Evolutionary conservation across 768 basidiomycete genomes (phyloP), one percentile per base, ranked within the genome.

Genomic region (Mycena metata): DNA sequence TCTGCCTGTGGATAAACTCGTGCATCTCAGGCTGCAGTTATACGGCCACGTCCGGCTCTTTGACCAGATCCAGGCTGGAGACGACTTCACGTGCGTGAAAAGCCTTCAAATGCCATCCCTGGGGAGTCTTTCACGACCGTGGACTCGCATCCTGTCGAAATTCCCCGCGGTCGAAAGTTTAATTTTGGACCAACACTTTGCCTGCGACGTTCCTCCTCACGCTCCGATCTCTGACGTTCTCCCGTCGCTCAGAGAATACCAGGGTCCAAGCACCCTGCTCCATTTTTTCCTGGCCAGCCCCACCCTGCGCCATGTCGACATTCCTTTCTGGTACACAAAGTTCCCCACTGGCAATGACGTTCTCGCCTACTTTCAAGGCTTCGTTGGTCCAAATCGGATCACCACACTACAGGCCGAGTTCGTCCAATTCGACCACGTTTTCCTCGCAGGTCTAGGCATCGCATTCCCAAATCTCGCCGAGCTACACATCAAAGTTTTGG

Each of bases 211-310:
- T n/a, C n/a, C n/a, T n/a, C n/a, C n/a, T 23, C 42, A 12, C 12
- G 1, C 3, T 2, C 42, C 43, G 2, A n/a, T 41, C 2, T n/a
- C 24, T 30, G 16, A 36, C 3, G 15, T 46, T 19, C 24, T 46
- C 15, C 21, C 62, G 21, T 21, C 51, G 21, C 62, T 64, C 35
- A 39, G 50, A 11, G 43, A 64, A 39, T 64, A 64, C 24, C 23
- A 33, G 7, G 62, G 62, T 21, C 52, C 62, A 46, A 9, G 9
- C 3, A 26, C 3, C 12, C 21, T 35, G 10, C 10, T 57, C 19
- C 17, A 24, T 5, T 46, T 45, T 5, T 17, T 55, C 5, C 41
- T 55, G 7, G 33, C 52, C 11, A 33, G 36, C 24, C 54, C 62
- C 23, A 45, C 62, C 7, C 30, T 64, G 15, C 43, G 33, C 6